Percentiles rank a stretch among this genome's conserved stretches.
phyloP scores from a whole-genome alignment of 2,329 filamentous ascomycete genomes.

The Myriosclerotinia duriaeana region DNA sequence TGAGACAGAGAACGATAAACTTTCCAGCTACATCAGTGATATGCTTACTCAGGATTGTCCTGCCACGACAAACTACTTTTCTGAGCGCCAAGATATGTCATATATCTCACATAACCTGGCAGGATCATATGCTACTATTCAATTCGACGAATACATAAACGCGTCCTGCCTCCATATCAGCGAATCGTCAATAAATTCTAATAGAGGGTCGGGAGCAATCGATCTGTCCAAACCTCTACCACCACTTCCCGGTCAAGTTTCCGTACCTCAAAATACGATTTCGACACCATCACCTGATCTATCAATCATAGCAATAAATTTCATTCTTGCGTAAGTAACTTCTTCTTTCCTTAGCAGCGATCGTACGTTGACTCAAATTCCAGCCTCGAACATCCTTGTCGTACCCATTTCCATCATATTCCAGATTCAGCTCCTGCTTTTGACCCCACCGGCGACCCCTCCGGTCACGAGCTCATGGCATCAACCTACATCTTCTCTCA shows the following conservation, averaged over 20 bases:
- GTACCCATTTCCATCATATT: conserved; percentile 15
- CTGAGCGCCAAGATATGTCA: background rate
- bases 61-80: background rate
- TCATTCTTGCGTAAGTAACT: conserved; percentile 36
- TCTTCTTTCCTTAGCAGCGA: background rate
- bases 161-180: conserved; percentile 9
- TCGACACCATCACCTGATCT: conserved; percentile 17
- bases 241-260: background rate
- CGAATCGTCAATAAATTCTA: background rate
- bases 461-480: conserved; percentile 37
- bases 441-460: conserved; percentile 21
- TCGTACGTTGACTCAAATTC: background rate
- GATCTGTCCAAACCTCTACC: conserved; percentile 18
- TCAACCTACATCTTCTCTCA: conserved; percentile 32
- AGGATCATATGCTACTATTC: background rate
- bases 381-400: conserved; percentile 21
- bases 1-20: conserved; percentile 12
- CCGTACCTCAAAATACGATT: background rate
- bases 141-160: conserved; percentile 11
- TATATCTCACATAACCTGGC: background rate
- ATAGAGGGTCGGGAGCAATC: background rate
- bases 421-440: conserved; percentile 15
- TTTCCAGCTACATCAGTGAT: conserved; percentile 11
- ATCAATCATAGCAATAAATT: conserved; percentile 36
- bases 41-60: background rate